Conservation (phyloP, 129 eudicot genomes). For the Calendula officinalis region DNA sequence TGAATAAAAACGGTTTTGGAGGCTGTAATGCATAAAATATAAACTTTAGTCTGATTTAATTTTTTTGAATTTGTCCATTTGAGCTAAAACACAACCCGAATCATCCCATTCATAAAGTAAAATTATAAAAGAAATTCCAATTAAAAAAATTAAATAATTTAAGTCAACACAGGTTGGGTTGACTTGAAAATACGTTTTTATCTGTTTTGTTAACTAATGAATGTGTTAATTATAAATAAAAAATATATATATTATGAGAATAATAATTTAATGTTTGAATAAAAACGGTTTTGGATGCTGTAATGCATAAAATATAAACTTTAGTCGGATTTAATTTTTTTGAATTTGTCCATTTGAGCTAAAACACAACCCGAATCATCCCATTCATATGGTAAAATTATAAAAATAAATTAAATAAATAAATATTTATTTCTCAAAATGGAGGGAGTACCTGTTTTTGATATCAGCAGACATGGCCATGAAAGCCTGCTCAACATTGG, state of each 20-base stretch:
- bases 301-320: not conserved
- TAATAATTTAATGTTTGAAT: not conserved
- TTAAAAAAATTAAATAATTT: too few species aligned
- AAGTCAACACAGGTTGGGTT: not conserved
- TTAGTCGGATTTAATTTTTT: not conserved
- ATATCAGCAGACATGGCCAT: slow-evolving; percentile 61
- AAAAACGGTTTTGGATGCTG: not conserved
- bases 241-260: not conserved
- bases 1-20: not conserved
- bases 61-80: not conserved
- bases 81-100: not conserved
- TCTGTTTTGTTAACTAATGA: not conserved
- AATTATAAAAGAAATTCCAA: not conserved
- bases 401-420: too few species aligned
- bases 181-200: not conserved
- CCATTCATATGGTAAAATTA: not conserved
- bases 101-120: not conserved
- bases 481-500: slow-evolving; percentile 88
- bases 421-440: too few species aligned
- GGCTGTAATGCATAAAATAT: not conserved
- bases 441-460: slow-evolving; percentile 26
- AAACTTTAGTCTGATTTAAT: not conserved
- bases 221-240: not conserved
- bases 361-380: not conserved
- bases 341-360: not conserved